Percentiles rank a stretch among this genome's conserved stretches.
These are phyloP conservation scores for Fusarium annulatum DNA, from an alignment of 2,329 filamentous ascomycete species.

Conservation along the genomic window DNA sequence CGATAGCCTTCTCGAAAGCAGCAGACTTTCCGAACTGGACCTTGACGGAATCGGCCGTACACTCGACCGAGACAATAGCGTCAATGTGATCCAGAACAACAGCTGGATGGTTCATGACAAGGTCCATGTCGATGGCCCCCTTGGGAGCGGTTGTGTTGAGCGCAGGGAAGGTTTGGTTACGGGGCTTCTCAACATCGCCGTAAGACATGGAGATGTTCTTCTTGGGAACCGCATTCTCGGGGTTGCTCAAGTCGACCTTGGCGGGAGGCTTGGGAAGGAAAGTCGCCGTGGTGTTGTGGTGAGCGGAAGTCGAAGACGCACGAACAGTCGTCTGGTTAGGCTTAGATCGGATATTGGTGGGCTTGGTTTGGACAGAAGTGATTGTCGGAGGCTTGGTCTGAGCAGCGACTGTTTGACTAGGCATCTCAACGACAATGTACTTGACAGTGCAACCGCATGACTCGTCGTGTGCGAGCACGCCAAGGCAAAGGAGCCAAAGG, in stretches of 20 bases:
- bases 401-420: background rate
- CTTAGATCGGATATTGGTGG: background rate
- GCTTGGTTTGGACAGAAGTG: background rate
- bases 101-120: slow-evolving; percentile 18
- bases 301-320: background rate
- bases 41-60: background rate
- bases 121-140: slow-evolving; percentile 9
- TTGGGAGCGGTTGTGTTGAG: background rate
- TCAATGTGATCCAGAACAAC: slow-evolving; percentile 17
- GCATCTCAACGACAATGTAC: slow-evolving; percentile 22
- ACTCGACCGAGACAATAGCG: background rate
- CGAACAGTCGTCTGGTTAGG: slow-evolving; percentile 1
- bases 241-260: slow-evolving; percentile 2
- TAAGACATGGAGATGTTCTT: slow-evolving; percentile 18
- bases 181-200: background rate
- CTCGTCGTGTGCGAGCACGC: background rate
- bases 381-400: background rate
- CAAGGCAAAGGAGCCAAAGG: slow-evolving; percentile 5
- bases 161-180: background rate
- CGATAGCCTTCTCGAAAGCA: background rate
- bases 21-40: slow-evolving; percentile 6
- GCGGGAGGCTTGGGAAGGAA: slow-evolving; percentile 8
- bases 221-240: slow-evolving; percentile 9
- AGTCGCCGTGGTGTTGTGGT: slow-evolving; percentile 11
- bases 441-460: slow-evolving; percentile 21